Evolutionary conservation across 1,139 yeast species (phyloP).

Genomic region (Kodamaea anthophila): DNA sequence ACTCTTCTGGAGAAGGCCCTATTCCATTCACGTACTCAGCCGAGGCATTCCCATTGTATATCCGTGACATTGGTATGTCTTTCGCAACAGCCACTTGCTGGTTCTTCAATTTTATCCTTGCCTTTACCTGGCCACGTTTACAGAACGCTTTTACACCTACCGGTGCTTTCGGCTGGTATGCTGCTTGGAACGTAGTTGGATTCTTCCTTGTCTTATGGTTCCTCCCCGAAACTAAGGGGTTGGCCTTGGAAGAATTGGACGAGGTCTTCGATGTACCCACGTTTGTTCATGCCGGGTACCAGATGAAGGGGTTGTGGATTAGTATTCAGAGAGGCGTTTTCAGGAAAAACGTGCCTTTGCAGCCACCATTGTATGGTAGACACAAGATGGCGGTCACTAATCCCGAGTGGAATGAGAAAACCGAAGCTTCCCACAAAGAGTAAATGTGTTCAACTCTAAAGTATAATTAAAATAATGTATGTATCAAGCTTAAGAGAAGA

Average conservation of each 20-base stretch:
- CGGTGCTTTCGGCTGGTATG: conserved; percentile 88
- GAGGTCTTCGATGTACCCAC: conserved; percentile 59
- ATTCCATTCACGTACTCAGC: conserved; percentile 89
- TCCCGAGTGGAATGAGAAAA: conserved; percentile 56
- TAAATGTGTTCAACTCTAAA: no score
- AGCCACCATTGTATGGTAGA: conserved; percentile 50
- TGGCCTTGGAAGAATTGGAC: conserved; percentile 67
- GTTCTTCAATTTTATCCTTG: conserved; percentile 77
- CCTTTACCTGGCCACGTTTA: conserved; percentile 79
- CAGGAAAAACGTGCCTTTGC: conserved; percentile 39
- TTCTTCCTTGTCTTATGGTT: conserved; percentile 62
- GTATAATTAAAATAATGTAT: no score
- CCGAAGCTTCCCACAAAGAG: conserved; percentile 43
- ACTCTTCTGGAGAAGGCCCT: conserved; percentile 86
- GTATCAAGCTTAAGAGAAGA: no score
- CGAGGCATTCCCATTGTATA: conserved; percentile 78
- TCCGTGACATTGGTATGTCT: conserved; percentile 83
- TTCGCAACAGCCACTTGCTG: conserved; percentile 80
- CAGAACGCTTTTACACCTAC: conserved; percentile 60
- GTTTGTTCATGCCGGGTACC: conserved; percentile 49
- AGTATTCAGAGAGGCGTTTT: conserved; percentile 37
- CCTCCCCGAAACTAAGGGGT: conserved; percentile 65
- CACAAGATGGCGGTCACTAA: conserved; percentile 57
- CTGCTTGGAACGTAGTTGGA: conserved; percentile 79
- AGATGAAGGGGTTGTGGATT: conserved; percentile 39